Conservation (phyloP, 2,329 filamentous ascomycete species). For the Simplicillium sp. region DNA sequence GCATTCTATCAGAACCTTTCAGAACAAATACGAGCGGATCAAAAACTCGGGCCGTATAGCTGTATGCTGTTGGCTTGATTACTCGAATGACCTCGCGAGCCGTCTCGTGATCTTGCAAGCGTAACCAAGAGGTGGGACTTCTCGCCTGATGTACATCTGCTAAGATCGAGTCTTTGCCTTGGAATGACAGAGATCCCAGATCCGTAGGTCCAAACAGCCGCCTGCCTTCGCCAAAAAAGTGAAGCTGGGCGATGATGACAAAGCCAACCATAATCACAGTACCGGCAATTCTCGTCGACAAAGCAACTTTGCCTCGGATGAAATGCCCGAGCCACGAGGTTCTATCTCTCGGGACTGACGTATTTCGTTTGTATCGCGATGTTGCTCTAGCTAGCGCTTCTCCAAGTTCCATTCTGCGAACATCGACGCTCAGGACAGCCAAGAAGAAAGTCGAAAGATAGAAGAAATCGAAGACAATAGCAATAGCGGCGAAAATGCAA, state of each 20-base stretch:
- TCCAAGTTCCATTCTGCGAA: conserved; percentile 64
- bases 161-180: conserved; percentile 27
- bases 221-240: conserved; percentile 60
- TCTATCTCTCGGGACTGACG: conserved; percentile 13
- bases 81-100: conserved; percentile 68
- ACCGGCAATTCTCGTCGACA: conserved; percentile 67
- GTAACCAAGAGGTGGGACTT: conserved; percentile 68
- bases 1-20: conserved; percentile 57
- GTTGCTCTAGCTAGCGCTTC: conserved; percentile 57
- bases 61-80: conserved; percentile 61
- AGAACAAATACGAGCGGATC: conserved; percentile 66
- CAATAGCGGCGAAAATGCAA: conserved; percentile 67
- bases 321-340: conserved; percentile 48
- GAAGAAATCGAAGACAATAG: conserved; percentile 67
- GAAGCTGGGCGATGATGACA: conserved; percentile 65
- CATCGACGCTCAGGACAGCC: conserved; percentile 69
- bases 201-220: conserved; percentile 13
- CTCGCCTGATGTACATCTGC: conserved; percentile 63
- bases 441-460: conserved; percentile 74
- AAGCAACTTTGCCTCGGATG: conserved; percentile 53
- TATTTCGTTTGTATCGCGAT: conserved; percentile 25
- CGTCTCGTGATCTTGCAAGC: conserved; percentile 69
- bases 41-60: conserved; percentile 65
- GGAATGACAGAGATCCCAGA: conserved; percentile 8
- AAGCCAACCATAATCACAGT: conserved; percentile 65